These are phyloP conservation scores for Pestalotiopsis sp. DNA, from an alignment of 2,329 filamentous ascomycete genomes.

Conservation along the genomic window DNA sequence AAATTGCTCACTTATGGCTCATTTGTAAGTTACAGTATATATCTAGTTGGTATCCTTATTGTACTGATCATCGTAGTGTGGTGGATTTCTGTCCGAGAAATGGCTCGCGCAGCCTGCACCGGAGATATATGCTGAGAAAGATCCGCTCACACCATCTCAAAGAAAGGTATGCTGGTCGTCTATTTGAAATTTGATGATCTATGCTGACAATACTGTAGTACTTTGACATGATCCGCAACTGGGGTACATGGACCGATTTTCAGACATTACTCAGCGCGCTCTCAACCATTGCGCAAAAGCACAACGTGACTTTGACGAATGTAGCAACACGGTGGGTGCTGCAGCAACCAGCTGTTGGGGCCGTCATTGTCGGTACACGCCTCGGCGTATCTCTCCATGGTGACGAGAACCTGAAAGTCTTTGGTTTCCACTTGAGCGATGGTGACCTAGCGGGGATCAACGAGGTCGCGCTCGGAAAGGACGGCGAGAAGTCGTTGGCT, in stretches of 20 bases:
- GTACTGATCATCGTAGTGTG: slow-evolving; percentile 26
- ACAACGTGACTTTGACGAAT: slow-evolving; percentile 31
- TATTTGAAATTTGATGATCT: neutral
- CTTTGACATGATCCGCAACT: slow-evolving; percentile 33
- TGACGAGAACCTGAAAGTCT: slow-evolving; percentile 30
- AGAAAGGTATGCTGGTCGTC: slow-evolving; percentile 28
- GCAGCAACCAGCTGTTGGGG: slow-evolving; percentile 34
- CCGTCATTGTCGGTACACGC: slow-evolving; percentile 36
- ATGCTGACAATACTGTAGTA: slow-evolving; percentile 23
- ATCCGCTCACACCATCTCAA: slow-evolving; percentile 36
- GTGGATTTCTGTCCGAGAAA: slow-evolving; percentile 36
- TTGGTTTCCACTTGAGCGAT: slow-evolving; percentile 26
- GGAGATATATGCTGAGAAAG: slow-evolving; percentile 32
- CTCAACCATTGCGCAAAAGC: slow-evolving; percentile 23
- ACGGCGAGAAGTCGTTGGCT: slow-evolving; percentile 17
- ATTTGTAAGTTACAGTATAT: slow-evolving; percentile 27
- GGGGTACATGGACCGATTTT: slow-evolving; percentile 34
- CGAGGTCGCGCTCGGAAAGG: slow-evolving; percentile 22
- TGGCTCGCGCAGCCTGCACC: slow-evolving; percentile 35
- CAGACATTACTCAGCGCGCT: slow-evolving; percentile 31
- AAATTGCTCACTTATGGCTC: slow-evolving; percentile 37
- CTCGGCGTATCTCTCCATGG: slow-evolving; percentile 31
- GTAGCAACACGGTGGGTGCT: slow-evolving; percentile 37
- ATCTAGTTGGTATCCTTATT: neutral
- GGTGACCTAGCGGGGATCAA: slow-evolving; percentile 29